Evolutionary conservation across 2,329 filamentous ascomycete species (phyloP), one percentile per base, ranked within the genome.

Genomic region (Fusarium sp.): DNA sequence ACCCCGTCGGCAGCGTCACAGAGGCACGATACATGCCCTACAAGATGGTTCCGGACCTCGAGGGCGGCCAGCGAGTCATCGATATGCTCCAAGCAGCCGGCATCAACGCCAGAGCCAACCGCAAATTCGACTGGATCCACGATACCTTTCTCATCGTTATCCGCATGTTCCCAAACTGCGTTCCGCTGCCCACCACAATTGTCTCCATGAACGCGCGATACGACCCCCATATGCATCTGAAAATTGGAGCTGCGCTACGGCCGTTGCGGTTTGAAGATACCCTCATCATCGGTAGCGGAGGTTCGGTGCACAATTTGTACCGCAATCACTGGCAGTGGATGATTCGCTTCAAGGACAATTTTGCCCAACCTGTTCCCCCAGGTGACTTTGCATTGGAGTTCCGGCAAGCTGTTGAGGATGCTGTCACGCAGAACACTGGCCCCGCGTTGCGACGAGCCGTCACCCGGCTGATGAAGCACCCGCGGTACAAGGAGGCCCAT

Each of bases 271-370:
- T 20, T 6, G 65, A 67, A 16, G 54, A 47, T 18, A 69, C 71
- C 62, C 86, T 93, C 5, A 80, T 94, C 65, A 86, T 90, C 68
- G 89, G 89, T 22, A 84, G 81, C 22, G 85, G 91, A 31, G 91
- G 91, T 40, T 88, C 91, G 1, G 91, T 93, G 2, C 91, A 93
- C 81, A 93, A 93, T 77, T 86, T 93, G 3, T 93, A 91, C 80
- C 88, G 91, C 29, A 93, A 93, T 79, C 79, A 85, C 54, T 93
- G 91, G 91, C 81, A 77, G 2, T 90, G 89, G 6, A 93, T 93
- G 91, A 78, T 93, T 33, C 82, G 80, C 18, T 88, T 90, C 79
- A 82, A 86, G 40, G 69, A 74, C 57, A 70, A 45, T 38, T 66
- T 74, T 42, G 69, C 69, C 7, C 69, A 72, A 64, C 56, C 56